Evolutionary conservation across 768 basidiomycete genomes (phyloP), one percentile per base, ranked within the genome.

Genomic region (Pleurotus sapidus): DNA sequence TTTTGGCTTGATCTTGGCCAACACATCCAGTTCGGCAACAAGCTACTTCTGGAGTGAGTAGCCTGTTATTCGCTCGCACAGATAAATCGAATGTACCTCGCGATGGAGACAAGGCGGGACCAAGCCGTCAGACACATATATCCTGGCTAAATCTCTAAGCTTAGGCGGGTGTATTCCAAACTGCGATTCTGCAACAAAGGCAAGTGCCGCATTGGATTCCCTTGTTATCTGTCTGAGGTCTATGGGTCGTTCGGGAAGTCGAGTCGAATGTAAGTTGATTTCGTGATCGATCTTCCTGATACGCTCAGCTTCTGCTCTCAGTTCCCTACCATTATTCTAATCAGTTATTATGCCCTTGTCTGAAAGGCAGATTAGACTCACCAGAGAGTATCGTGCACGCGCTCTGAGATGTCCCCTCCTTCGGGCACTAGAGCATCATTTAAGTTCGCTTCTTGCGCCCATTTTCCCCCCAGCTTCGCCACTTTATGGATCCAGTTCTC

Each of bases 61-160:
- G 8, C 5, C 27, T 15, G 3, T 37, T n/a, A 53, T 18, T n/a
- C 12, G 8, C 27, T 20, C 7, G n/a, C 45, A 23, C 3, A n/a
- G 14, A 43, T 25, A 8, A 38, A 17, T n/a, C 8, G 7, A 39
- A 15, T 9, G 14, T 49, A 60, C 61, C 47, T 61, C 61, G 7
- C 46, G 46, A 56, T 59, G 61, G 34, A 61, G 37, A 37, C 58
- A 59, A 7, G 12, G 15, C 12, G 61, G 61, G 25, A 61, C 58
- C 15, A 59, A 27, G 18, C 49, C 55, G 45, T 61, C 61, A 3
- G 58, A 56, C 9, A 59, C 55, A 43, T 12, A 56, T 14, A 59
- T 42, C 12, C 58, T 56, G 7, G 46, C 42, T 8, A 34, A 46
- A 7, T 50, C 23, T 17, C 27, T 5, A 18, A 57, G 30, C 30